Evolutionary conservation across 148 eudicot genomes (phyloP).

Genomic region (Euryodendron excelsum): DNA sequence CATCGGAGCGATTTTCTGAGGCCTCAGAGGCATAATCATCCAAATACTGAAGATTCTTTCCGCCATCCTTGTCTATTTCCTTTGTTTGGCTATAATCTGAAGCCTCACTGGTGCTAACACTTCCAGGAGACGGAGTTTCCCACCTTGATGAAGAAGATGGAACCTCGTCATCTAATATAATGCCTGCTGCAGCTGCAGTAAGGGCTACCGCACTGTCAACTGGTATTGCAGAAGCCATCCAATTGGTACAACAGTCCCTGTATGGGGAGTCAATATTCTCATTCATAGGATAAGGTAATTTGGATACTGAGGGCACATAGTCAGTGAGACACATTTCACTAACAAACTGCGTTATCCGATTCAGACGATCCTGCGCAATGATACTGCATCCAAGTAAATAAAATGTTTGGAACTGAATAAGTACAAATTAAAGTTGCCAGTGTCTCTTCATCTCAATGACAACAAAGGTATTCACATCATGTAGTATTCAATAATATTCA

Average conservation of each 20-base stretch:
- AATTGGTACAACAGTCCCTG: slow-evolving; percentile 37
- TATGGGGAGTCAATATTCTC: slow-evolving; percentile 39
- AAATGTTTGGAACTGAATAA: slow-evolving; percentile 16
- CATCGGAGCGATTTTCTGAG: slow-evolving; percentile 45
- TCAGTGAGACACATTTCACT: slow-evolving; percentile 60
- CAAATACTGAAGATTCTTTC: slow-evolving; percentile 36
- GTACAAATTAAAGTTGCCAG: not conserved
- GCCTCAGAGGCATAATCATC: slow-evolving; percentile 52
- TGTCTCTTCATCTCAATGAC: not conserved
- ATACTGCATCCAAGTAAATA: slow-evolving; percentile 59
- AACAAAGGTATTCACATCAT: not conserved
- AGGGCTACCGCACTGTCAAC: slow-evolving; percentile 70
- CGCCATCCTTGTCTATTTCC: slow-evolving; percentile 42
- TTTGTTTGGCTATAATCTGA: slow-evolving; percentile 55
- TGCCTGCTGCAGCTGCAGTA: slow-evolving; percentile 81
- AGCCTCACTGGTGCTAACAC: slow-evolving; percentile 57
- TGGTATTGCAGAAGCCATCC: slow-evolving; percentile 84
- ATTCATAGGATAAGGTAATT: slow-evolving; percentile 34
- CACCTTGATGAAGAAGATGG: slow-evolving; percentile 49
- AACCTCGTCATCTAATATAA: slow-evolving; percentile 54
- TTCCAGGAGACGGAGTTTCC: slow-evolving; percentile 56
- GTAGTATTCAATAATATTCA: not conserved
- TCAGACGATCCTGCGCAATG: slow-evolving; percentile 87
- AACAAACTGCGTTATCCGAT: slow-evolving; percentile 79
- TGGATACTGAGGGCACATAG: slow-evolving; percentile 36